Conservation (phyloP, 306 rosid species). For the Medicago lupulina region DNA sequence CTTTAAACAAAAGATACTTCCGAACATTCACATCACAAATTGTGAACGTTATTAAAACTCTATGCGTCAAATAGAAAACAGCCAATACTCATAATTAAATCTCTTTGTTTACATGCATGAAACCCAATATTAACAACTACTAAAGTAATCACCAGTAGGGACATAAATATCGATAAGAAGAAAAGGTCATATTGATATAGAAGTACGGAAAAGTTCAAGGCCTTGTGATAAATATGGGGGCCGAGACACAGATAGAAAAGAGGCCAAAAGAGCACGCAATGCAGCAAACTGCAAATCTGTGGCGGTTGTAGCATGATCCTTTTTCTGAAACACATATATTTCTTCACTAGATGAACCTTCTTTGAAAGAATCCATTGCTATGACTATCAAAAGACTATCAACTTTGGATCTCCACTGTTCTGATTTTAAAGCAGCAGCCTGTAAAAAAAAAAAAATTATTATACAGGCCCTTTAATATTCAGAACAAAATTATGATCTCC, state of each 20-base stretch:
- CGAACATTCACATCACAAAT: no score
- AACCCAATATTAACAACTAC: neutral
- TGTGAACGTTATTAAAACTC: neutral
- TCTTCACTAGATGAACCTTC: slow-evolving; percentile 58
- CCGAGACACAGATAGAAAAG: slow-evolving; percentile 68
- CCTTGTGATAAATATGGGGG: slow-evolving; percentile 80
- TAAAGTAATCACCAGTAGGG: neutral
- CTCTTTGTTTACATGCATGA: neutral
- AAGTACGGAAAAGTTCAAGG: slow-evolving; percentile 79
- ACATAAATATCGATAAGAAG: slow-evolving; percentile 22
- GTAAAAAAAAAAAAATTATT: slow-evolving; percentile 27
- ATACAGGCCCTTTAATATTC: slow-evolving; percentile 4
- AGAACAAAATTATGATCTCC: slow-evolving; percentile 6
- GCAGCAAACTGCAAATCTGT: slow-evolving; percentile 80
- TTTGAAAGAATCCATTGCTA: slow-evolving; percentile 58
- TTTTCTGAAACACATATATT: slow-evolving; percentile 48
- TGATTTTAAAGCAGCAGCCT: slow-evolving; percentile 75
- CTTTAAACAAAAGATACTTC: no score
- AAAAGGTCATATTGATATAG: slow-evolving; percentile 19
- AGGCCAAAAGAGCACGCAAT: slow-evolving; percentile 74
- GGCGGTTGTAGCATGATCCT: slow-evolving; percentile 48
- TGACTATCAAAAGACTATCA: slow-evolving; percentile 63
- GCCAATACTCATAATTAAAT: no score
- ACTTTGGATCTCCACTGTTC: slow-evolving; percentile 69
- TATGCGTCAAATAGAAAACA: no score